A percentile compares a stretch with the other conserved stretches of the same genome.
phyloP scores from a whole-genome alignment of 2,329 filamentous ascomycete genomes.

The Ophiognomonia clavigignenti-juglandacearum region DNA sequence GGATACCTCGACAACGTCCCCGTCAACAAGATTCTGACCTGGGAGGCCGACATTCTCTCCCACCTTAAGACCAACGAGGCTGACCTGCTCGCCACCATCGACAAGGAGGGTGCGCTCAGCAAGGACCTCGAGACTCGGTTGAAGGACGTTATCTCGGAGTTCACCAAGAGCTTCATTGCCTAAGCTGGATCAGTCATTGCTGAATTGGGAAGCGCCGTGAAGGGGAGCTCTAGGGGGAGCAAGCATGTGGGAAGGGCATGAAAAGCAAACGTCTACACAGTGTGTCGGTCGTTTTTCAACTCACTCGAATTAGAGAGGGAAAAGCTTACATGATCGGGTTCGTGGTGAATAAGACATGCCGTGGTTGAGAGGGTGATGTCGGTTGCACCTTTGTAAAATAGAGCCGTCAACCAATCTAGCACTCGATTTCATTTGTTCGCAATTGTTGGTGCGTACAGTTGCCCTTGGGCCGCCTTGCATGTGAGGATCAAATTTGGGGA shows the following conservation, averaged over 20 bases:
- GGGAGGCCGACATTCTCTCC: slow-evolving; percentile 91
- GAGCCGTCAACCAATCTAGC: slow-evolving; percentile 57
- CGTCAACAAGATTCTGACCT: slow-evolving; percentile 84
- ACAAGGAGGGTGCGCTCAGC: slow-evolving; percentile 93
- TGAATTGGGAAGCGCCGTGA: slow-evolving; percentile 24
- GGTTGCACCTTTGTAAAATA: slow-evolving; percentile 58
- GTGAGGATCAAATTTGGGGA: too few species aligned
- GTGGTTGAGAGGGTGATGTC: slow-evolving; percentile 37
- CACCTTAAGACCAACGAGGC: slow-evolving; percentile 89
- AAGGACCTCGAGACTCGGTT: slow-evolving; percentile 86
- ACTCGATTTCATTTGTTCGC: slow-evolving; percentile 57
- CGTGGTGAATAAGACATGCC: slow-evolving; percentile 39
- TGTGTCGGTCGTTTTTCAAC: slow-evolving; percentile 29
- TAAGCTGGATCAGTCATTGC: slow-evolving; percentile 36
- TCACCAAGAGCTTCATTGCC: slow-evolving; percentile 88
- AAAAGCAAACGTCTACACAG: slow-evolving; percentile 44
- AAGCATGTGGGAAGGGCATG: slow-evolving; percentile 26
- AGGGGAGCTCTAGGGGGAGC: slow-evolving; percentile 23
- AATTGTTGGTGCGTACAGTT: too few species aligned
- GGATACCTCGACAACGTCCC: slow-evolving; percentile 86
- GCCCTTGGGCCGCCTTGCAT: too few species aligned
- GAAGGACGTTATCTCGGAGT: slow-evolving; percentile 69
- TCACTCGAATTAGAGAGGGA: slow-evolving; percentile 42
- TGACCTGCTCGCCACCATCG: slow-evolving; percentile 78
- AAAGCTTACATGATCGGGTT: slow-evolving; percentile 38